phyloP scores from a whole-genome alignment of 768 basidiomycete genomes.

The Hygrocybe punicea region DNA sequence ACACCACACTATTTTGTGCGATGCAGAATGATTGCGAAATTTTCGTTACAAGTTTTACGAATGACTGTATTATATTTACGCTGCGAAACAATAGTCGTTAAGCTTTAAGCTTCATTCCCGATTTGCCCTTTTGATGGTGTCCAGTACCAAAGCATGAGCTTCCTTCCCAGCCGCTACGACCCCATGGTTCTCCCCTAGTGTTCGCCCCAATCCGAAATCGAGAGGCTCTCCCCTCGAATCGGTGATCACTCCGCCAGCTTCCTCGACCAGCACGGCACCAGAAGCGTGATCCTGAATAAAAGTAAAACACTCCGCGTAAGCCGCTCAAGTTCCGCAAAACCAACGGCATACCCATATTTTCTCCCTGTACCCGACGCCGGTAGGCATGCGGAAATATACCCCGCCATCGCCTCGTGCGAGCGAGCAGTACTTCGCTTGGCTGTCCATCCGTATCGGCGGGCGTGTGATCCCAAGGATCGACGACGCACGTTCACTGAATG shows the following conservation, averaged over 20 bases:
- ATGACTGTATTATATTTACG: no score
- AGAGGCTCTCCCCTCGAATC: constrained; percentile 77
- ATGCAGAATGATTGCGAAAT: no score
- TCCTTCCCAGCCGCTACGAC: constrained; percentile 78
- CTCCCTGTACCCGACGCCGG: constrained; percentile 74
- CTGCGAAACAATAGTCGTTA: no score
- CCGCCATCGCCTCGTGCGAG: constrained; percentile 84
- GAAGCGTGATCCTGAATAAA: constrained; percentile 78
- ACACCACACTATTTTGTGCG: no score
- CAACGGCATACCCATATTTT: constrained; percentile 83
- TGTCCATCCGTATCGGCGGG: constrained; percentile 82
- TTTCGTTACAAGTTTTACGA: no score
- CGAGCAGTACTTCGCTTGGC: constrained; percentile 91
- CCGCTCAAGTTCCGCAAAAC: not conserved
- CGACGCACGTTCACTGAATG: constrained; percentile 74
- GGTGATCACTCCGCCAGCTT: constrained; percentile 86
- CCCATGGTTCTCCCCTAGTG: constrained; percentile 82
- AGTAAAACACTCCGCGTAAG: not conserved
- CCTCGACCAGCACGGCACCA: constrained; percentile 77
- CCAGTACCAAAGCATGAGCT: constrained; percentile 64
- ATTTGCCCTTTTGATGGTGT: constrained; percentile 63
- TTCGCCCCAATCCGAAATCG: constrained; percentile 84
- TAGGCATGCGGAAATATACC: constrained; percentile 77
- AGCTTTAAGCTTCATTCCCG: not conserved
- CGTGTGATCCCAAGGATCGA: constrained; percentile 61